Conservation (phyloP, 75 land plant species). For the Adiantum capillusveneris region DNA sequence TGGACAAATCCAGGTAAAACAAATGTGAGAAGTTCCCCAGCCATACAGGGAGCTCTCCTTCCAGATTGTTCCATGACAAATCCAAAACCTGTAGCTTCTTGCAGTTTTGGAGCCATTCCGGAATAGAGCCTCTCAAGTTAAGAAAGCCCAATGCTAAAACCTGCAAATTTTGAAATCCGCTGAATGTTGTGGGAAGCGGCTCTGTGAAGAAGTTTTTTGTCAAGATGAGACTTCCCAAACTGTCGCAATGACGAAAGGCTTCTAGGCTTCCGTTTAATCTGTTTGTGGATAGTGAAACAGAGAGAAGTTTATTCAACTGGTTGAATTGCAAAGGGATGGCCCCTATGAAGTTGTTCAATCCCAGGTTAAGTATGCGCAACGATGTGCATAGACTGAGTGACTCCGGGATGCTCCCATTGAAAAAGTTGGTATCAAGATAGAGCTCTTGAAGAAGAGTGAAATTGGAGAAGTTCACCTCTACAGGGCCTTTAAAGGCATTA, state of each 20-base stretch:
- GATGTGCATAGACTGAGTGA: background rate
- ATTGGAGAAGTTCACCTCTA: background rate
- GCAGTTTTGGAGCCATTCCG: conserved; percentile 25
- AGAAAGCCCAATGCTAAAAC: conserved; percentile 25
- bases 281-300: conserved; percentile 4
- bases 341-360: conserved; percentile 8
- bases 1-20: conserved; percentile 17
- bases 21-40: conserved; percentile 26
- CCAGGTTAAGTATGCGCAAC: conserved; percentile 1
- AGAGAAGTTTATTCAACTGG: conserved; percentile 7
- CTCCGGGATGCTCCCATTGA: conserved; percentile 7
- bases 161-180: conserved; percentile 18
- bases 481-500: background rate
- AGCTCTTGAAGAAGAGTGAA: background rate
- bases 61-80: conserved; percentile 39
- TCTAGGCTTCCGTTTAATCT: background rate
- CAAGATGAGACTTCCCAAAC: conserved; percentile 13
- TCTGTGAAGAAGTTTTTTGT: conserved; percentile 28
- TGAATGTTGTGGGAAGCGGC: conserved; percentile 11
- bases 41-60: conserved; percentile 32
- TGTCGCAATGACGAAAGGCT: conserved; percentile 2
- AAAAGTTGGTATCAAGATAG: background rate
- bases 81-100: conserved; percentile 40
- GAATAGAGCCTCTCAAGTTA: conserved; percentile 28
- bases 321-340: conserved; percentile 3